Conservation (phyloP, 768 basidiomycete genomes). For the Boletus sensibilis region DNA sequence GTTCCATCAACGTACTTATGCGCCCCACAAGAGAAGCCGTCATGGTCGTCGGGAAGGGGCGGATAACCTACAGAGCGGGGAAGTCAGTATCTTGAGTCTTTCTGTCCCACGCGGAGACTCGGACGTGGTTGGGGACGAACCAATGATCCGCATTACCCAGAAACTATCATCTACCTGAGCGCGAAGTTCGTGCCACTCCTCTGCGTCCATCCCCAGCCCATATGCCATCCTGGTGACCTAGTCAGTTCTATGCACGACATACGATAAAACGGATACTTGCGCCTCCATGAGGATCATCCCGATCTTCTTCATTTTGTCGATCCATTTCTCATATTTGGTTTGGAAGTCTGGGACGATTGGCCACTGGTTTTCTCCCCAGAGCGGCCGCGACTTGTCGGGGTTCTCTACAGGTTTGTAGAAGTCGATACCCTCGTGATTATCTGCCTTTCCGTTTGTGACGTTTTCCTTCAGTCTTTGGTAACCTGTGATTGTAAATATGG, state of each 20-base stretch:
- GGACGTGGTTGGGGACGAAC: slow-evolving; percentile 33
- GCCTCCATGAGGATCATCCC: slow-evolving; percentile 86
- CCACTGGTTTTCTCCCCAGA: slow-evolving; percentile 91
- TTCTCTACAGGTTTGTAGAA: slow-evolving; percentile 72
- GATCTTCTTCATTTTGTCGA: slow-evolving; percentile 80
- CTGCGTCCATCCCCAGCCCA: slow-evolving; percentile 68
- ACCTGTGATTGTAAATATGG: slow-evolving; percentile 44
- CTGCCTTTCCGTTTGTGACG: slow-evolving; percentile 79
- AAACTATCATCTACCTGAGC: slow-evolving; percentile 78
- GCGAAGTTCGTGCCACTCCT: slow-evolving; percentile 71
- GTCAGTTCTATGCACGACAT: background rate
- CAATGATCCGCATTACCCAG: slow-evolving; percentile 87
- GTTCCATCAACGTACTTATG: slow-evolving; percentile 62
- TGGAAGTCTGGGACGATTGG: slow-evolving; percentile 58
- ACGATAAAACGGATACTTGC: slow-evolving; percentile 41
- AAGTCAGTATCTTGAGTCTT: background rate
- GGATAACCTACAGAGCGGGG: slow-evolving; percentile 66
- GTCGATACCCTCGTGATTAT: slow-evolving; percentile 85
- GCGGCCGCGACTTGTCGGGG: slow-evolving; percentile 65
- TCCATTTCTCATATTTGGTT: slow-evolving; percentile 69
- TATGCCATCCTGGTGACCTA: slow-evolving; percentile 62
- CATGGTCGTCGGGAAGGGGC: slow-evolving; percentile 72
- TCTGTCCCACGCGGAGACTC: background rate
- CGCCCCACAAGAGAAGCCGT: slow-evolving; percentile 87
- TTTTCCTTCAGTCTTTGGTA: slow-evolving; percentile 82